phyloP scores from a whole-genome alignment of 75 land plant species.

The Sequoiadendron giganteum region DNA sequence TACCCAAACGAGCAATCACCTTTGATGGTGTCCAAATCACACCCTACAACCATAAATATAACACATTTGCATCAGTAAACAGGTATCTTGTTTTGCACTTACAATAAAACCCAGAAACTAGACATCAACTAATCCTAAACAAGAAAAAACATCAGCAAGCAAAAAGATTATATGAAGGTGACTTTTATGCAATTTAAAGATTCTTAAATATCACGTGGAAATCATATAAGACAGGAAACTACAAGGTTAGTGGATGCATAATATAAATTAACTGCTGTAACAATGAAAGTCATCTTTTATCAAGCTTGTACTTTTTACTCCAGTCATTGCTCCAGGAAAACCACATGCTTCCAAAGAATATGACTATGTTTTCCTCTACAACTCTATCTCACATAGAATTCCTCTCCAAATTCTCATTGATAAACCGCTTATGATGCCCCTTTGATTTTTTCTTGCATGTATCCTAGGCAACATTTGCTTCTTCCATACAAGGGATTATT shows the following conservation, averaged over 20 bases:
- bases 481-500: neutral
- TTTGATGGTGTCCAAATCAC: conserved; percentile 91
- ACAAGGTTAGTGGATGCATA: neutral
- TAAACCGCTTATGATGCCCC: neutral
- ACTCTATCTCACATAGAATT: neutral
- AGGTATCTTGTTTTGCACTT: neutral
- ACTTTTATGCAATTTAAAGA: neutral
- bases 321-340: neutral
- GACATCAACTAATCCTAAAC: neutral
- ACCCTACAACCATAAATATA: conserved; percentile 34
- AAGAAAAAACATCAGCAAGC: neutral
- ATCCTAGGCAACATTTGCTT: neutral
- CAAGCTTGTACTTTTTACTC: neutral
- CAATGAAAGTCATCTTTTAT: neutral
- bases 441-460: neutral
- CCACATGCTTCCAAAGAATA: neutral
- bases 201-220: neutral
- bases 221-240: neutral
- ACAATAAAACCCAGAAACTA: neutral
- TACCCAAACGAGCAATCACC: conserved; percentile 84
- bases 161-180: neutral
- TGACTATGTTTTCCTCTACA: neutral
- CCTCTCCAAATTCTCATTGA: neutral
- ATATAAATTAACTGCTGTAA: neutral
- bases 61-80: neutral